Evolutionary conservation across 2,329 filamentous ascomycete genomes (phyloP).

Genomic region (Xylariales sp.): DNA sequence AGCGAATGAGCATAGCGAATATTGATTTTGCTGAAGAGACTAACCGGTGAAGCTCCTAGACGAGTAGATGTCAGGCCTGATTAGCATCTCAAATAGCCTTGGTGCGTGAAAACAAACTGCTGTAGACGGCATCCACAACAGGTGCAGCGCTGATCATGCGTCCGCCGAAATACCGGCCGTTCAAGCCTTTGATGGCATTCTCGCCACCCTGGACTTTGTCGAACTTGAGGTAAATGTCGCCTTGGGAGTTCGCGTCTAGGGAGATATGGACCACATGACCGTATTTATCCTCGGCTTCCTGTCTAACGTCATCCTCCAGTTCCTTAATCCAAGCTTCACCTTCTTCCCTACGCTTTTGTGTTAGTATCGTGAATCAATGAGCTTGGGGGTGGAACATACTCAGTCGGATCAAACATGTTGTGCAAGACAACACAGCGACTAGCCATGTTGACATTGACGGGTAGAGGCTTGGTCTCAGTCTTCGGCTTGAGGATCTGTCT

Average conservation of each 20-base stretch:
- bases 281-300: slow-evolving; percentile 92
- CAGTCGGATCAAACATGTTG: slow-evolving; percentile 89
- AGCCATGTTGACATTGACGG: slow-evolving; percentile 84
- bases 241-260: slow-evolving; percentile 86
- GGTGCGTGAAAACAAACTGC: slow-evolving; percentile 86
- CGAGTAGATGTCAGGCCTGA: slow-evolving; percentile 32
- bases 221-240: slow-evolving; percentile 98
- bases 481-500: slow-evolving; percentile 72
- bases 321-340: slow-evolving; percentile 88
- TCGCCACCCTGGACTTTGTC: slow-evolving; percentile 91
- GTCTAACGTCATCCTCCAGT: slow-evolving; percentile 86
- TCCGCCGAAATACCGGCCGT: slow-evolving; percentile 92
- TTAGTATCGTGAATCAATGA: too few species aligned
- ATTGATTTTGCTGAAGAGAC: too few species aligned
- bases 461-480: slow-evolving; percentile 71
- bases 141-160: slow-evolving; percentile 90
- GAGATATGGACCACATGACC: slow-evolving; percentile 96
- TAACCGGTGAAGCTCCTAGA: slow-evolving; percentile 7
- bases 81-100: slow-evolving; percentile 71
- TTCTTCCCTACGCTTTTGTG: too few species aligned
- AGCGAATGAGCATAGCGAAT: too few species aligned
- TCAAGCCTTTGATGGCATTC: slow-evolving; percentile 96
- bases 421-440: slow-evolving; percentile 91
- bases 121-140: slow-evolving; percentile 98
- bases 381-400: slow-evolving; percentile 64